Evolutionary conservation across 345 rosid species (phyloP).

Genomic region (Triadica sebifera): DNA sequence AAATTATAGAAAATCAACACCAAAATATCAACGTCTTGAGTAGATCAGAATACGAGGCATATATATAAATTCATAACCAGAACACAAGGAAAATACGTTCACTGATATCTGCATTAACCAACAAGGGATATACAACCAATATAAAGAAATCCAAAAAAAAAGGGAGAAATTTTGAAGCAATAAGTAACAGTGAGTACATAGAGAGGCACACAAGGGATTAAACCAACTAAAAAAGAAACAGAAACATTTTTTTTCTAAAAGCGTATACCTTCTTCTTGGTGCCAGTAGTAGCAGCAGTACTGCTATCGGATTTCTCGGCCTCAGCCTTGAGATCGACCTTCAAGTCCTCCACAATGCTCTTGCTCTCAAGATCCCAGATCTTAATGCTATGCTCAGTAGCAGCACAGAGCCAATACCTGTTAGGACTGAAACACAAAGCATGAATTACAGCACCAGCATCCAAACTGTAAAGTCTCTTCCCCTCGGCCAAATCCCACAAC

Average conservation of each 20-base stretch:
- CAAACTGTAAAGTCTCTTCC: constrained; percentile 82
- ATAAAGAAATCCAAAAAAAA: not conserved
- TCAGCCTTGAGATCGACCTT: constrained; percentile 95
- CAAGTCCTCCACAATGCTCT: constrained; percentile 90
- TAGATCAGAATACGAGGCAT: not conserved
- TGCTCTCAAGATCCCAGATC: constrained; percentile 99
- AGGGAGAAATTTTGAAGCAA: not conserved
- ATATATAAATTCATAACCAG: not conserved
- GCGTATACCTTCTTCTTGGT: constrained; percentile 63
- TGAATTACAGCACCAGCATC: constrained; percentile 80
- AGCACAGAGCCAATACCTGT: constrained; percentile 98
- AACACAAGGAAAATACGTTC: too few species aligned
- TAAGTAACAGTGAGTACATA: too few species aligned
- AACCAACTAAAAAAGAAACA: not conserved
- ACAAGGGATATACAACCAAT: not conserved
- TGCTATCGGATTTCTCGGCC: constrained; percentile 75
- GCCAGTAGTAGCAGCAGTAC: constrained; percentile 35
- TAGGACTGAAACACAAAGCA: constrained; percentile 89
- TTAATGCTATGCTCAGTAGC: constrained; percentile 90
- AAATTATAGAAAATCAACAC: not conserved
- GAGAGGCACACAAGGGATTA: not conserved
- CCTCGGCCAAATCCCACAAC: constrained; percentile 97
- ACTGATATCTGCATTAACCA: not conserved
- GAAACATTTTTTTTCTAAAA: not conserved
- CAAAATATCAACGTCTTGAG: too few species aligned